Evolutionary conservation across 306 rosid species (phyloP).

Genomic region (Lotus japonicus): DNA sequence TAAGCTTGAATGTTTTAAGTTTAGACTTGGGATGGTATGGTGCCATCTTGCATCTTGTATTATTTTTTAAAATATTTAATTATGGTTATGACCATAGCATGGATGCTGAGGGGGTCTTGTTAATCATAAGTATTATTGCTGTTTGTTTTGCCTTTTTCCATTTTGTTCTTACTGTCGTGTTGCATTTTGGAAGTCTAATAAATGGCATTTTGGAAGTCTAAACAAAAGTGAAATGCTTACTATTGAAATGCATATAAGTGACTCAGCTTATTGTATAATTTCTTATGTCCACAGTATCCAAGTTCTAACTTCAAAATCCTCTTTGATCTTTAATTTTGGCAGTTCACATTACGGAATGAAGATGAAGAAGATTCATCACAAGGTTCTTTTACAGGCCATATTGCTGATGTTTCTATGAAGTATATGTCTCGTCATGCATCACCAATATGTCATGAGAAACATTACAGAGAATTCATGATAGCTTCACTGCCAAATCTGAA

Average conservation of each 20-base stretch:
- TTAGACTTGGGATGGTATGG: constrained; percentile 4
- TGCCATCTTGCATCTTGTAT: not conserved
- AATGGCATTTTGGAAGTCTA: not conserved
- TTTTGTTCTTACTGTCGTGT: no score
- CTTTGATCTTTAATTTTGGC: constrained; percentile 24
- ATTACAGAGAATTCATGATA: constrained; percentile 77
- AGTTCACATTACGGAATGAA: constrained; percentile 34
- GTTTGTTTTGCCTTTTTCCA: no score
- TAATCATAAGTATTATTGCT: no score
- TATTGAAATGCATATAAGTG: constrained; percentile 17
- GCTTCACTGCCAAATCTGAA: constrained; percentile 60
- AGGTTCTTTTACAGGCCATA: constrained; percentile 6
- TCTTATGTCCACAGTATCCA: constrained; percentile 1
- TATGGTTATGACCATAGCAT: constrained; percentile 2
- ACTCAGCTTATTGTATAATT: not conserved
- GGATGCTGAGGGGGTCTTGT: not conserved
- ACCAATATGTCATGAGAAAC: constrained; percentile 70
- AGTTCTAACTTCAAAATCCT: not conserved
- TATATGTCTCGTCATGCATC: constrained; percentile 63
- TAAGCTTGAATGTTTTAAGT: not conserved
- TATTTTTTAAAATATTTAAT: constrained; percentile 8
- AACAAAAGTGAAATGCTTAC: not conserved
- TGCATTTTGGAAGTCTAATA: no score
- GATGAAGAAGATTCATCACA: constrained; percentile 33
- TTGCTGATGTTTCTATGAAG: constrained; percentile 42